Evolutionary conservation across 2,329 filamentous ascomycete species (phyloP).

Genomic region (Ophiocordyceps australis): DNA sequence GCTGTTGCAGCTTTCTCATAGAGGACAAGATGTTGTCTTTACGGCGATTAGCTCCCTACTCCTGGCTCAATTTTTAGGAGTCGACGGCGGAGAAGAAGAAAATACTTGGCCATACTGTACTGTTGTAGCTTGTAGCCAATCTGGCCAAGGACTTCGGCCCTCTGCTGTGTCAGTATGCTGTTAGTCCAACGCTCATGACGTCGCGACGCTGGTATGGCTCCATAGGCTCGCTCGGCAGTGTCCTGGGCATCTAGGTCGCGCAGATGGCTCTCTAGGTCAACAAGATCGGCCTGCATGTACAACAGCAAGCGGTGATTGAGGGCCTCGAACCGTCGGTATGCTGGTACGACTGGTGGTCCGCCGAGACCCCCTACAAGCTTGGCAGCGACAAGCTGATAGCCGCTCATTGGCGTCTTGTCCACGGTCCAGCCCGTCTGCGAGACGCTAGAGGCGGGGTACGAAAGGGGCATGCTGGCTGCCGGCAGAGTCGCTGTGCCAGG

Average conservation of each 20-base stretch:
- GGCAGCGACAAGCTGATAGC: constrained; percentile 45
- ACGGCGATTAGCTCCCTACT: too few relatives aligned
- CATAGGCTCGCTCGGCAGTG: constrained; percentile 24
- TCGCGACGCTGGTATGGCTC: constrained; percentile 38
- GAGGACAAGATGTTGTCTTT: constrained; percentile 42
- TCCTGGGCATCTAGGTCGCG: constrained; percentile 44
- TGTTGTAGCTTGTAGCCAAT: constrained; percentile 49
- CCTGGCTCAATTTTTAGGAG: too few relatives aligned
- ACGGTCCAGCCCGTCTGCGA: not conserved
- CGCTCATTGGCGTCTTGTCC: constrained; percentile 24
- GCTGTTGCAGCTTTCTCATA: constrained; percentile 31
- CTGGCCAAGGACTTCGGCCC: constrained; percentile 39
- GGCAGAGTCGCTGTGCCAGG: not conserved
- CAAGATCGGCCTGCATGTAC: constrained; percentile 71
- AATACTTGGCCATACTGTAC: constrained; percentile 35
- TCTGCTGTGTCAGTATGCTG: constrained; percentile 38
- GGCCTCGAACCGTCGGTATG: constrained; percentile 70
- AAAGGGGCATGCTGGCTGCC: not conserved
- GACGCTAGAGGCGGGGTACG: not conserved
- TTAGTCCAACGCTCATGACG: constrained; percentile 34
- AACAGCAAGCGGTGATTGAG: constrained; percentile 70
- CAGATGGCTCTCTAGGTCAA: constrained; percentile 64
- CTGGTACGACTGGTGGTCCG: constrained; percentile 25
- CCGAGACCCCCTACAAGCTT: constrained; percentile 19
- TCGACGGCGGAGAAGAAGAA: not conserved